These are phyloP conservation scores for Picochlorum sp. DNA, from an alignment of 139 green algal genomes.

Conservation along the genomic window DNA sequence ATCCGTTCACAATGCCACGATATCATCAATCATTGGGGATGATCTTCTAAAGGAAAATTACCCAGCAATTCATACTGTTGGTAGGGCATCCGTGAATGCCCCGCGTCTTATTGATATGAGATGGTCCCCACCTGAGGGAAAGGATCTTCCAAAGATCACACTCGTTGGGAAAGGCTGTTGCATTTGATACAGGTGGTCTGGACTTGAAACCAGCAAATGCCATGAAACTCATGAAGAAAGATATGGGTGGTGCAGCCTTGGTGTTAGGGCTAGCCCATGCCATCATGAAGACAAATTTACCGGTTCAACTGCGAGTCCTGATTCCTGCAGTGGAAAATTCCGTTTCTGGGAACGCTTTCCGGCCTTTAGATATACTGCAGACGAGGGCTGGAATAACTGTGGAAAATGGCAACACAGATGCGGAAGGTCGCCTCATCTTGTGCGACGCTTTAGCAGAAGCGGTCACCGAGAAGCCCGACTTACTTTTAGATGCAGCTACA, in stretches of 20 bases:
- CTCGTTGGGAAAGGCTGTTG: slow-evolving; percentile 65
- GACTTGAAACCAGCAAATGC: slow-evolving; percentile 48
- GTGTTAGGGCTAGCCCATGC: slow-evolving; percentile 42
- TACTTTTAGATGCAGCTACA: slow-evolving; percentile 59
- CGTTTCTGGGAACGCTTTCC: slow-evolving; percentile 37
- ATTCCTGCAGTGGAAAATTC: slow-evolving; percentile 56
- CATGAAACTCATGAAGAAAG: slow-evolving; percentile 72
- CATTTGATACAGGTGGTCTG: slow-evolving; percentile 54
- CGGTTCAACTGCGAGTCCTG: slow-evolving; percentile 39
- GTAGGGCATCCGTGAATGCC: slow-evolving; percentile 32
- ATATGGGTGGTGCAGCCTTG: slow-evolving; percentile 55
- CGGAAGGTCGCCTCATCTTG: slow-evolving; percentile 54
- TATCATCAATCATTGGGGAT: slow-evolving; percentile 31
- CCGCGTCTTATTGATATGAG: slow-evolving; percentile 32
- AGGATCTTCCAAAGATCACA: slow-evolving; percentile 34
- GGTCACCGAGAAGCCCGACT: slow-evolving; percentile 31
- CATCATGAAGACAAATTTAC: slow-evolving; percentile 34
- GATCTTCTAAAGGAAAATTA: slow-evolving; percentile 44
- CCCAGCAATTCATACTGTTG: slow-evolving; percentile 54
- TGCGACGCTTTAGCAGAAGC: slow-evolving; percentile 41
- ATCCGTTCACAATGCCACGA: slow-evolving; percentile 23
- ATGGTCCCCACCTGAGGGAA: slow-evolving; percentile 12
- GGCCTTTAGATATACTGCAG: slow-evolving; percentile 40
- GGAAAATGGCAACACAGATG: slow-evolving; percentile 44
- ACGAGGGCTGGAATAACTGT: slow-evolving; percentile 54